Base-by-base conservation (phyloP, 495 filamentous ascomycete species). In the Choiromyces venosus region DNA sequence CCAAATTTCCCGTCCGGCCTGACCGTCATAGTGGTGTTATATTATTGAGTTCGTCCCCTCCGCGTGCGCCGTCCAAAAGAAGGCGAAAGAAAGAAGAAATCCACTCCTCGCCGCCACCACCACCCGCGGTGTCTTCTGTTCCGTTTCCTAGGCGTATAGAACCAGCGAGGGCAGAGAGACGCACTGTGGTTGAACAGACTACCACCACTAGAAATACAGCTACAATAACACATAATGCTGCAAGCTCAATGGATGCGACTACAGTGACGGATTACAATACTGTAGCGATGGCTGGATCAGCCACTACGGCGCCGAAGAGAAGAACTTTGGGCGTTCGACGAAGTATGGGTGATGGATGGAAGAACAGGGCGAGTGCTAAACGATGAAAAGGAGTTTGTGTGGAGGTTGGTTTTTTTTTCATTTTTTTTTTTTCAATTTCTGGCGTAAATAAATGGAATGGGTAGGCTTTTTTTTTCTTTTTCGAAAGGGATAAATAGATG, bases 261-360 rank as follows among this genome's bases (percentile, higher is more conserved):
- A 78, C 37, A 18, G 29, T 75, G 18, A 44, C 73, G 18, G 70
- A 46, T 37, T 3, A 74, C 0, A 71, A 78, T 10, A 39, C 38
- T 18, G 36, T 64, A n/a, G 42, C 37, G 25, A 44, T 52, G 29
- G 33, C 29, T 21, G 33, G n/a, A 9, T 3, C n/a, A 25, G 52
- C n/a, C n/a, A 5, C n/a, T 12, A 12, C 9, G 25, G 52, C 52
- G 12, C 52, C 72, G 33, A 73, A 71, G 40, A 76, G 74, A 76
- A 74, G 70, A 67, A 84, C 83, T 25, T 61, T 84, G 64, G 83
- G 83, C 1, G 76, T 84, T n/a, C 80, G 79, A 69, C 79, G 83
- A 39, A 83, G 82, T 70, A 80, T 84, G 76, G 52, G 52, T 14
- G 79, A 82, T 71, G 83, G 83, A 10, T 83, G 83, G 83, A 61